These are phyloP conservation scores for Ustilago nuda DNA, from an alignment of 1,284 basidiomycete species.

Conservation along the genomic window DNA sequence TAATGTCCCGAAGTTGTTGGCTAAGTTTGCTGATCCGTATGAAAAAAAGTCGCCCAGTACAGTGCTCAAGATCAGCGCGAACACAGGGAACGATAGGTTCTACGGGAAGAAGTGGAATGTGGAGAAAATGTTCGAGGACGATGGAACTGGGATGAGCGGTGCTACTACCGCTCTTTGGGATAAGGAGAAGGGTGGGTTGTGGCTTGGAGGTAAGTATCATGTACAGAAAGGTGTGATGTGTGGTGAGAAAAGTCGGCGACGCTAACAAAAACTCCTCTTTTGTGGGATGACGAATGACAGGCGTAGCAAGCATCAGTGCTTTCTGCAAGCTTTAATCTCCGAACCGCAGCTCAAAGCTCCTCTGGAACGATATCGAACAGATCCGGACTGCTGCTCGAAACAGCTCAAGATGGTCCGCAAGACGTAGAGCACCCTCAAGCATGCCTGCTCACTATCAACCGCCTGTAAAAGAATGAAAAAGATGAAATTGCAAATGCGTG, in stretches of 20 bases:
- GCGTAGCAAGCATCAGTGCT: conserved; percentile 24
- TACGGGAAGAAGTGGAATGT: conserved; percentile 61
- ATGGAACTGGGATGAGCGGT: conserved; percentile 31
- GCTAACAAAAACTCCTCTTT: neutral
- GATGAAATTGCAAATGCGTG: neutral
- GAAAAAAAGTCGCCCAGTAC: conserved; percentile 31
- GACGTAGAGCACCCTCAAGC: neutral
- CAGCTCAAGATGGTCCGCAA: too few relatives aligned
- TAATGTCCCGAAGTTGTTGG: conserved; percentile 36
- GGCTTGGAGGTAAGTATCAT: conserved; percentile 32
- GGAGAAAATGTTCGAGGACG: conserved; percentile 56
- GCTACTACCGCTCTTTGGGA: conserved; percentile 50
- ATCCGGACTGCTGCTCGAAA: too few relatives aligned
- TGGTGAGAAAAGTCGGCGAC: neutral
- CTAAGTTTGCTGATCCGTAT: conserved; percentile 47
- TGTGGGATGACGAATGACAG: neutral
- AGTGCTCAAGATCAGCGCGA: conserved; percentile 53
- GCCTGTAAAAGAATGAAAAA: neutral
- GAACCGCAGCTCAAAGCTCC: neutral
- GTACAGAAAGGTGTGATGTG: neutral
- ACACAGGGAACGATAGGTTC: conserved; percentile 49
- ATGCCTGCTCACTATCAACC: neutral
- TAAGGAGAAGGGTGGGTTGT: conserved; percentile 14
- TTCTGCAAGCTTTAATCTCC: conserved; percentile 29
- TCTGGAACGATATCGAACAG: too few relatives aligned